Evolutionary conservation across 139 green algal genomes (phyloP), one percentile per base, ranked within the genome.

Genomic region (Astrephomene gubernaculifera): DNA sequence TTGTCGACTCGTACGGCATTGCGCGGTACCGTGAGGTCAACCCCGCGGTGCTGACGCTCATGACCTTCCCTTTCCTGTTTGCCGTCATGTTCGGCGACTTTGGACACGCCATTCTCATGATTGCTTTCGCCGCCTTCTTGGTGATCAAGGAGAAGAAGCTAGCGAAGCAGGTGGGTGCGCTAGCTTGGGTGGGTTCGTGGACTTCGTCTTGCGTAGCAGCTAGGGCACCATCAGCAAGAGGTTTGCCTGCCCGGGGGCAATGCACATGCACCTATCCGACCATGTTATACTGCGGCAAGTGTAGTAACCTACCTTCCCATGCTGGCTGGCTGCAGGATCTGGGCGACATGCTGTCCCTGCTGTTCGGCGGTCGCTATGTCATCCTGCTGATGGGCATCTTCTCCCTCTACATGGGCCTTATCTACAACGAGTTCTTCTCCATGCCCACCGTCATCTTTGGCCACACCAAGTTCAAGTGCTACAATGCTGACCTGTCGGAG

Each of bases 31-130:
- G 95, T 0, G 97, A 99, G 89, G 95, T 93, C 38, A 99, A 99
- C 92, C 97, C 97, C 1, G 89, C 95, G 1, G 93, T 98, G 17
- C 97, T 98, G 90, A 98, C 97, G 78, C 97, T 99, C 74, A 91
- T 98, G 54, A 99, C 97, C 71, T 99, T 99, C 89, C 97, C 97
- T 38, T 99, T 99, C 93, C 91, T 99, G 24, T 99, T 99, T 83
- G 96, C 97, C 25, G 94, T 99, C 89, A 99, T 99, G 97, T 99
- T 99, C 92, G 97, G 97, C 21, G 97, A 99, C 87, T 88, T 99
- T 57, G 97, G 97, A 3, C 97, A 99, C 81, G 97, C 94, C 54
- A 68, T 97, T 31, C 82, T 99, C 14, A 97, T 99, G 94, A 90
- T 98, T 14, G 7, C 94, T 25, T 95, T 95, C 52, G 94, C 93